Evolutionary conservation across 768 basidiomycete genomes (phyloP).

Genomic region (Boletus subparvulus): DNA sequence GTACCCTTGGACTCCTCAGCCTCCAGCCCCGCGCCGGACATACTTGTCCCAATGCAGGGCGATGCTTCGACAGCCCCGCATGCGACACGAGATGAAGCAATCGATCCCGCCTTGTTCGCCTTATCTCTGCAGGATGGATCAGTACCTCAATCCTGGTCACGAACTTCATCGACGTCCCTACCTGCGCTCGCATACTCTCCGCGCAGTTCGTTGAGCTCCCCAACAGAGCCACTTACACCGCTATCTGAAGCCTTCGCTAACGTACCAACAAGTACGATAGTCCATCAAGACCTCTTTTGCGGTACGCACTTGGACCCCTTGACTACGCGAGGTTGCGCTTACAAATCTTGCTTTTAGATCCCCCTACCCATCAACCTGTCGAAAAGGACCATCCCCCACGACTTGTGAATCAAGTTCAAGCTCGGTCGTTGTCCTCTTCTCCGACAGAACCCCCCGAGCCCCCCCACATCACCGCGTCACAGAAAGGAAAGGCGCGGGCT

Average conservation of each 20-base stretch:
- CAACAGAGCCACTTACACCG: constrained; percentile 28
- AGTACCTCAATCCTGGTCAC: not conserved
- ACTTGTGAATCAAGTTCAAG: not conserved
- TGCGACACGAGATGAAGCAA: constrained; percentile 22
- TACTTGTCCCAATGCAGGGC: not conserved
- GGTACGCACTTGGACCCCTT: constrained; percentile 9
- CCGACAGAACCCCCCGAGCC: not conserved
- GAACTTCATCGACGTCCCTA: not conserved
- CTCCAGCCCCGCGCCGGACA: not conserved
- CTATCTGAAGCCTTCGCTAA: constrained; percentile 17
- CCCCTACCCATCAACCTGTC: not conserved
- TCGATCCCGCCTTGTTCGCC: constrained; percentile 35
- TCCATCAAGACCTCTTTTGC: not conserved
- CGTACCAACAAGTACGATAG: not conserved
- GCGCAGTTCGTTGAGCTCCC: constrained; percentile 33
- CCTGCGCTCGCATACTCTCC: constrained; percentile 30
- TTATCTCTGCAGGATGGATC: constrained; percentile 20
- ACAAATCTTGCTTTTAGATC: constrained; percentile 11
- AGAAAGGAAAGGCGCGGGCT: constrained; percentile 22
- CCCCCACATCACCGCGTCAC: not conserved
- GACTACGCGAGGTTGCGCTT: not conserved
- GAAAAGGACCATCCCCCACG: not conserved
- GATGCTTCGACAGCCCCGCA: not conserved
- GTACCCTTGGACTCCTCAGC: not conserved
- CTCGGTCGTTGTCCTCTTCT: not conserved